Percentiles rank a stretch among this genome's conserved stretches.
Conservation (phyloP, 1,284 basidiomycete genomes). For the Ceratobasidium sp. region DNA sequence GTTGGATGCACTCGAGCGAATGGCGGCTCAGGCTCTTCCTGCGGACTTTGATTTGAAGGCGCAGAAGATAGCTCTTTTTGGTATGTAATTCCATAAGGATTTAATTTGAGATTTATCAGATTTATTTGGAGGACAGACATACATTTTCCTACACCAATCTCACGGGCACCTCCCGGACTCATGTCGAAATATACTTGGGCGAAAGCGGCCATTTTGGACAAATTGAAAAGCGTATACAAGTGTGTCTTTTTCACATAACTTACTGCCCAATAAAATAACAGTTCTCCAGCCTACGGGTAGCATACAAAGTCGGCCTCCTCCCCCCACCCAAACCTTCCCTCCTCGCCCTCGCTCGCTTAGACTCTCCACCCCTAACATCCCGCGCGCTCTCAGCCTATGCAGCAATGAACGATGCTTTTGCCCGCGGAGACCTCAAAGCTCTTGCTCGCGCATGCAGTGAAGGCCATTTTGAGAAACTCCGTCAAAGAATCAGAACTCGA, state of each 20-base stretch:
- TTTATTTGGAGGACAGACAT: constrained; percentile 13
- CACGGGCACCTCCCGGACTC: constrained; percentile 3
- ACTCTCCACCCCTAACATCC: constrained; percentile 1
- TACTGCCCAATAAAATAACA: not conserved
- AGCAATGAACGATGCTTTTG: constrained; percentile 44
- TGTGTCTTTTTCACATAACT: not conserved
- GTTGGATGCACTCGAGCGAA: constrained; percentile 32
- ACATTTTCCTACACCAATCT: constrained; percentile 14
- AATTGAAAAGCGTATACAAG: constrained; percentile 52
- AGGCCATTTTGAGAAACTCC: constrained; percentile 49
- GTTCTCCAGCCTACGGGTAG: constrained; percentile 13
- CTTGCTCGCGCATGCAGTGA: constrained; percentile 52
- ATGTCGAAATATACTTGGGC: constrained; percentile 52
- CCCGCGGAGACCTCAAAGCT: constrained; percentile 53
- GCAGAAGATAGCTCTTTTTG: constrained; percentile 36
- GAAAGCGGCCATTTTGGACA: constrained; percentile 52
- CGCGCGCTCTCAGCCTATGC: constrained; percentile 1
- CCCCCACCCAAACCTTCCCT: constrained; percentile 33
- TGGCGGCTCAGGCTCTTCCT: constrained; percentile 28
- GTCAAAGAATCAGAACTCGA: constrained; percentile 54
- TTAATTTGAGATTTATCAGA: not conserved
- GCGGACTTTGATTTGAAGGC: constrained; percentile 33
- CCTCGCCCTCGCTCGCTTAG: not conserved
- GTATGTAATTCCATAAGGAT: constrained; percentile 6
- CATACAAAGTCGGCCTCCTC: constrained; percentile 26